Percentiles rank a stretch among this genome's conserved stretches.
Conservation (phyloP, 163 green algal genomes). For the Chlorella variabilis region DNA sequence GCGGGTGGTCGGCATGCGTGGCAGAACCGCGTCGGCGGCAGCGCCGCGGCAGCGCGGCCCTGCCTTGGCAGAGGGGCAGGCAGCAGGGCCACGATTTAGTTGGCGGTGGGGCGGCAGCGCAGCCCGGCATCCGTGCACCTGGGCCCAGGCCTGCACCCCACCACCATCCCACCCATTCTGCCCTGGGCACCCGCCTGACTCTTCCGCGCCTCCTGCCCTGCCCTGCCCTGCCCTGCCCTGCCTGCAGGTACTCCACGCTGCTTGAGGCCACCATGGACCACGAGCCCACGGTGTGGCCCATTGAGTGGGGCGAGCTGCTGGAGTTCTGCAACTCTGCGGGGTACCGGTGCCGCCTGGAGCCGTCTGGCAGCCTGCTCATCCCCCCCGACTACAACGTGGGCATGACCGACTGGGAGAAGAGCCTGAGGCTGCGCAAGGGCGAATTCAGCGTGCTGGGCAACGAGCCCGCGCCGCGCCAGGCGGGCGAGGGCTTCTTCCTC, state of each 20-base stretch:
- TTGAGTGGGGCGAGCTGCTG: constrained; percentile 75
- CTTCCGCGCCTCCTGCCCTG: no score
- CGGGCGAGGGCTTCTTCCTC: not conserved
- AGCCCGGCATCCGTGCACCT: no score
- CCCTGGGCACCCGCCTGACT: not conserved
- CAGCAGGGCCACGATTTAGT: no score
- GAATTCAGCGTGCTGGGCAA: constrained; percentile 59
- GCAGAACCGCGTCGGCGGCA: no score
- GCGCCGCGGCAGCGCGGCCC: no score
- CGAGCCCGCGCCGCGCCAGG: constrained; percentile 34
- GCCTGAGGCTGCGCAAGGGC: constrained; percentile 66
- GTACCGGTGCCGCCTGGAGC: constrained; percentile 83
- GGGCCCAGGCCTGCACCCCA: no score
- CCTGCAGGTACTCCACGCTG: constrained; percentile 71
- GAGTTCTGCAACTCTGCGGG: constrained; percentile 79
- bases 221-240: not conserved
- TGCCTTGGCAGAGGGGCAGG: no score
- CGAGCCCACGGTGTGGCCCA: constrained; percentile 74
- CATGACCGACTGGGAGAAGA: constrained; percentile 90
- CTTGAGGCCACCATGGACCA: constrained; percentile 87
- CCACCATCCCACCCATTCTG: no score
- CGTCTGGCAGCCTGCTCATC: constrained; percentile 73
- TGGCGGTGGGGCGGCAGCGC: no score
- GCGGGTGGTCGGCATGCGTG: no score
- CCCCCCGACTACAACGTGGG: constrained; percentile 86